Conservation (phyloP, 108 stramenopile species). For the Cyclotella atomus region DNA sequence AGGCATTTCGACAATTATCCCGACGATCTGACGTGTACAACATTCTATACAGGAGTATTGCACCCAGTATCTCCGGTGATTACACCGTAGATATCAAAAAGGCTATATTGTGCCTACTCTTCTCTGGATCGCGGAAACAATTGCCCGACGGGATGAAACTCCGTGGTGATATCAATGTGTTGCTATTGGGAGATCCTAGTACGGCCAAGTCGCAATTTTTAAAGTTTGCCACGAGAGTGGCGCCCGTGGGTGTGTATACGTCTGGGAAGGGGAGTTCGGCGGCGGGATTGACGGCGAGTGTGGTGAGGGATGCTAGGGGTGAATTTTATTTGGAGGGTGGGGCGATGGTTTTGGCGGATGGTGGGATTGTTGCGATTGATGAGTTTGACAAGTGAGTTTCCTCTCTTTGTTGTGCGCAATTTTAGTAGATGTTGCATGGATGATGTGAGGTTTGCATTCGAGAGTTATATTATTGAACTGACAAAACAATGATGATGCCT, state of each 20-base stretch:
- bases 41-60: slow-evolving; percentile 84
- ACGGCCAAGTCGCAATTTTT: slow-evolving; percentile 98
- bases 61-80: slow-evolving; percentile 93
- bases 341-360: slow-evolving; percentile 99
- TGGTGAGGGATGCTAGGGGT: slow-evolving; percentile 88
- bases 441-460: too few relatives aligned
- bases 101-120: slow-evolving; percentile 92
- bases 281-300: slow-evolving; percentile 97
- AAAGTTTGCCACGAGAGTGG: slow-evolving; percentile 90
- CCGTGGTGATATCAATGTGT: slow-evolving; percentile 98
- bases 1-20: slow-evolving; percentile 86
- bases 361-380: slow-evolving; percentile 99
- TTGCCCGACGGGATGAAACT: slow-evolving; percentile 97
- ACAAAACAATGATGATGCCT: too few relatives aligned
- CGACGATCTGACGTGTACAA: slow-evolving; percentile 89
- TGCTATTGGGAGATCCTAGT: slow-evolving; percentile 97
- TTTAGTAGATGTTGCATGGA: too few relatives aligned
- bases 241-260: slow-evolving; percentile 99
- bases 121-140: slow-evolving; percentile 87
- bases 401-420: too few relatives aligned
- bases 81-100: slow-evolving; percentile 99
- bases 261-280: slow-evolving; percentile 97
- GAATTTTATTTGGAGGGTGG: slow-evolving; percentile 99
- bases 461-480: too few relatives aligned
- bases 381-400: slow-evolving; percentile 90